phyloP scores from a whole-genome alignment of 305 asterid species.

The Solanum hybrid region DNA sequence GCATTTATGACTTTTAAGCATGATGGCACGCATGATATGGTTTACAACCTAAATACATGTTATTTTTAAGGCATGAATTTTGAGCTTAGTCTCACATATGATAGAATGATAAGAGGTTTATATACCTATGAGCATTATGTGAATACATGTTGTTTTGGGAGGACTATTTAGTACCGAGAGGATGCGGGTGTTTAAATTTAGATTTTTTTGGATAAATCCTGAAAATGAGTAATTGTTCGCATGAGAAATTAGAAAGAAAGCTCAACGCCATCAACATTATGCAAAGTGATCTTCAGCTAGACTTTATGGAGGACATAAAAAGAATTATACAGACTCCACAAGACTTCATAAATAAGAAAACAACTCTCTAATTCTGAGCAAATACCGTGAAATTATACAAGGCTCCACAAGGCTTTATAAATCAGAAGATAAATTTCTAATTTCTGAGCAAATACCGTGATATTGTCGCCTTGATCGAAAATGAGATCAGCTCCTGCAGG shows the following conservation, averaged over 20 bases:
- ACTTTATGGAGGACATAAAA: background rate
- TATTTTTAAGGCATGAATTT: no score
- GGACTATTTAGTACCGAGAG: no score
- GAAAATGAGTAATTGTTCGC: no score
- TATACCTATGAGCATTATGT: no score
- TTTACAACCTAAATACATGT: no score
- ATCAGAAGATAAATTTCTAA: background rate
- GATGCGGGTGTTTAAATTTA: no score
- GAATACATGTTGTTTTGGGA: no score
- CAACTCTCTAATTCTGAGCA: background rate
- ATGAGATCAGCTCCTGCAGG: conserved; percentile 96
- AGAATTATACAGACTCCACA: background rate
- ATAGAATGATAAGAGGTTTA: no score
- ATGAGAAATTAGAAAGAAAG: background rate
- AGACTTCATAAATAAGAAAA: background rate
- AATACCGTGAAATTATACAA: conserved; percentile 36
- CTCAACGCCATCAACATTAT: background rate
- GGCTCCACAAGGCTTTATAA: background rate
- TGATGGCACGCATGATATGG: no score
- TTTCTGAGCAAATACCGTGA: conserved; percentile 45
- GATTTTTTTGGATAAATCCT: no score
- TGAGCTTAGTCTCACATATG: no score
- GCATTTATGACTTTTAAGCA: no score
- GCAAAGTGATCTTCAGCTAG: background rate
- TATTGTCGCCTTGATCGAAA: conserved; percentile 89